Evolutionary conservation across 208 protist species (phyloP).

Genomic region (Crithidia sp.): DNA sequence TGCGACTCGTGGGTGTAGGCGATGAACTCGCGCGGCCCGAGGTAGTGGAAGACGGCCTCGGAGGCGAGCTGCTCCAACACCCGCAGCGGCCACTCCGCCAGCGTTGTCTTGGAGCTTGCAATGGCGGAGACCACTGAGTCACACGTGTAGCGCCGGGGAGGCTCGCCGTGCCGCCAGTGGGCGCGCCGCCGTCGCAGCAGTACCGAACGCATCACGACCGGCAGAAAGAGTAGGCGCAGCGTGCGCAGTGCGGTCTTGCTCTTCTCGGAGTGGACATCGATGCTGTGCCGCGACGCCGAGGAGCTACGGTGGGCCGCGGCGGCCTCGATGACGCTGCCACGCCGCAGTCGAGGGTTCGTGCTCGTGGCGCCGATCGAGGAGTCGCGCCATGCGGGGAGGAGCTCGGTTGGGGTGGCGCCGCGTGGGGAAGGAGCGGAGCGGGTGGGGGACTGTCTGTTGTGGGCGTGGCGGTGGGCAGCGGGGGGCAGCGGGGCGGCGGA

Average conservation of each 20-base stretch:
- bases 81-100: slow-evolving; percentile 69
- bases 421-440: not conserved
- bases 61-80: slow-evolving; percentile 57
- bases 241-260: slow-evolving; percentile 42
- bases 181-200: slow-evolving; percentile 44
- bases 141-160: slow-evolving; percentile 61
- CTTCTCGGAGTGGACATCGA: slow-evolving; percentile 56
- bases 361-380: slow-evolving; percentile 65
- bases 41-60: slow-evolving; percentile 58
- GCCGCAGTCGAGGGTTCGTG: slow-evolving; percentile 48
- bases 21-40: slow-evolving; percentile 60
- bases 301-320: slow-evolving; percentile 34
- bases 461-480: not conserved
- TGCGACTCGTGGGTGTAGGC: slow-evolving; percentile 84
- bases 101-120: slow-evolving; percentile 49
- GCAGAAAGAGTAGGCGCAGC: slow-evolving; percentile 58
- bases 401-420: slow-evolving; percentile 12
- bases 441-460: not conserved
- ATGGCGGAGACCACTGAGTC: slow-evolving; percentile 74
- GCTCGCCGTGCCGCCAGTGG: slow-evolving; percentile 44
- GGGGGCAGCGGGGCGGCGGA: not conserved
- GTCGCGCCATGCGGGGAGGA: slow-evolving; percentile 46
- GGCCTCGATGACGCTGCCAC: slow-evolving; percentile 43
- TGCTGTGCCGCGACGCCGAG: slow-evolving; percentile 5
- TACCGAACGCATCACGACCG: slow-evolving; percentile 55